Conservation (phyloP, 768 basidiomycete species). For the Psilocybe cyanescens region DNA sequence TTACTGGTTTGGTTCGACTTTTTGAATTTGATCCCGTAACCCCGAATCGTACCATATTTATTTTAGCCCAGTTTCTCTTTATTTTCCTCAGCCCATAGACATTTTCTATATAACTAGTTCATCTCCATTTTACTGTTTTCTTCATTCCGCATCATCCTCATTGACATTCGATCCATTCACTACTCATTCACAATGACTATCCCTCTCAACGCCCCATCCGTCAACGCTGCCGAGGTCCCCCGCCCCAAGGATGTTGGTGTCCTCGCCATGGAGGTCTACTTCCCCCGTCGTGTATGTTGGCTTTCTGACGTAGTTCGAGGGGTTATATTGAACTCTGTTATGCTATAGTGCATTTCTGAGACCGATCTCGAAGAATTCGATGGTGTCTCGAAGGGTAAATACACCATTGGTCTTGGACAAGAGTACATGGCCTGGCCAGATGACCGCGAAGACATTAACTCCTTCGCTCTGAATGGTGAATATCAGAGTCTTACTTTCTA, state of each 20-base stretch:
- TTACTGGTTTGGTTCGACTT: slow-evolving; percentile 22
- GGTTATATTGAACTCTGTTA: slow-evolving; percentile 13
- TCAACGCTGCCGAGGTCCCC: slow-evolving; percentile 41
- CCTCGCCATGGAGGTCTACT: slow-evolving; percentile 93
- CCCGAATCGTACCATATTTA: slow-evolving; percentile 51
- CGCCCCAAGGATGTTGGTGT: slow-evolving; percentile 95
- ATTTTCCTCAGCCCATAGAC: slow-evolving; percentile 37
- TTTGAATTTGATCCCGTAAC: slow-evolving; percentile 19
- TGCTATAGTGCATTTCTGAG: slow-evolving; percentile 87
- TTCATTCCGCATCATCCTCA: slow-evolving; percentile 19
- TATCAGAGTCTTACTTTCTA: not conserved
- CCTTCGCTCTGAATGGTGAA: slow-evolving; percentile 91
- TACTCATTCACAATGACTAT: slow-evolving; percentile 41
- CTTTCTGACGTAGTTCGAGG: slow-evolving; percentile 2
- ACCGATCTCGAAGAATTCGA: slow-evolving; percentile 93
- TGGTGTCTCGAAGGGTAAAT: slow-evolving; percentile 93
- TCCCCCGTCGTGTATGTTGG: slow-evolving; percentile 80
- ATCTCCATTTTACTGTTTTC: slow-evolving; percentile 15
- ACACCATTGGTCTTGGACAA: slow-evolving; percentile 98
- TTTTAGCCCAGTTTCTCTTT: slow-evolving; percentile 36
- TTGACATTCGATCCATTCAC: slow-evolving; percentile 15
- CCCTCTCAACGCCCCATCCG: slow-evolving; percentile 33
- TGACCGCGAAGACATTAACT: slow-evolving; percentile 99
- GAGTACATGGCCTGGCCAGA: slow-evolving; percentile 99
- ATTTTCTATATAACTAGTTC: slow-evolving; percentile 37